phyloP scores from a whole-genome alignment of 148 eudicot species.

The Cornus suecica region DNA sequence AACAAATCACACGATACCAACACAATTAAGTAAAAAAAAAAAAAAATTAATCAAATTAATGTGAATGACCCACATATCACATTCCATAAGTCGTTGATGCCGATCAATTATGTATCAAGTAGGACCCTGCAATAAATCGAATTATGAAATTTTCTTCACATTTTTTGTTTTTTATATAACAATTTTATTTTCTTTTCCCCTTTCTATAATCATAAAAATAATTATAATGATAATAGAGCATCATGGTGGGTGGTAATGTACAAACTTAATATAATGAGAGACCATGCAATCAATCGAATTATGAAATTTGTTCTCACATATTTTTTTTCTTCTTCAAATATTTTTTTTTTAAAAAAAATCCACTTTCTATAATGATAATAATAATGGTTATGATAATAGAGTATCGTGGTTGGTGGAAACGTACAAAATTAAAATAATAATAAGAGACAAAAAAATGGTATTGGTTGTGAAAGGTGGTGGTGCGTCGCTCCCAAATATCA shows the following conservation, averaged over 20 bases:
- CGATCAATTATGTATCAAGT: background rate
- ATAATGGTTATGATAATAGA: constrained; percentile 10
- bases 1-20: background rate
- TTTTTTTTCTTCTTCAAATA: background rate
- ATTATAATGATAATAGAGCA: constrained; percentile 19
- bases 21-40: background rate
- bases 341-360: too few species aligned
- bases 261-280: constrained; percentile 28
- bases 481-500: constrained; percentile 42
- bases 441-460: constrained; percentile 31
- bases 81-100: background rate
- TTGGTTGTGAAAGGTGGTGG: constrained; percentile 21
- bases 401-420: constrained; percentile 24
- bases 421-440: constrained; percentile 33
- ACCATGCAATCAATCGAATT: constrained; percentile 1
- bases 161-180: constrained; percentile 1
- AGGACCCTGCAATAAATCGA: background rate
- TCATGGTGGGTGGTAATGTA: constrained; percentile 23
- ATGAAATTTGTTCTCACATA: background rate
- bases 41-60: too few species aligned
- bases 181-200: background rate
- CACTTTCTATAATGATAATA: background rate
- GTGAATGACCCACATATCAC: background rate
- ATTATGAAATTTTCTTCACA: background rate
- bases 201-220: background rate